phyloP scores from a whole-genome alignment of 352 stramenopile genomes.

The Globisporangium abappressorium region DNA sequence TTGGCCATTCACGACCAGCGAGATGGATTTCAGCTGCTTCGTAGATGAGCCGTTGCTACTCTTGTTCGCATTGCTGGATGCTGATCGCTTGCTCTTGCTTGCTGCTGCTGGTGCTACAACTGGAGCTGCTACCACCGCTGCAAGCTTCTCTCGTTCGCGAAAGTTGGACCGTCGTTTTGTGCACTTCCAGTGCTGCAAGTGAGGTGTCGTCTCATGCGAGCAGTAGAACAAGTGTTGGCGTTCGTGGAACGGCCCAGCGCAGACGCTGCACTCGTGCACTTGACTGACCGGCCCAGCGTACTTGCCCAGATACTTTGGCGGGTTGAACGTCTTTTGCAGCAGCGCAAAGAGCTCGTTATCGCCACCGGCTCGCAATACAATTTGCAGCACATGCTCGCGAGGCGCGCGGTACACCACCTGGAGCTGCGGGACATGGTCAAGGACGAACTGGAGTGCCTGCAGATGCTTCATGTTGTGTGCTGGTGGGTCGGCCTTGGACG shows the following conservation, averaged over 20 bases:
- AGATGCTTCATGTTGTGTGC: constrained; percentile 58
- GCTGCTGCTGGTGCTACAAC: background rate
- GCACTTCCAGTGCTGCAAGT: constrained; percentile 78
- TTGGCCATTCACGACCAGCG: constrained; percentile 51
- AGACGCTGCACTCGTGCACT: constrained; percentile 59
- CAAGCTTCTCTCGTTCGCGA: constrained; percentile 22
- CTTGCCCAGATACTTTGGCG: constrained; percentile 46
- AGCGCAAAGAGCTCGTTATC: constrained; percentile 48
- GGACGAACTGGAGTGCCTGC: constrained; percentile 65
- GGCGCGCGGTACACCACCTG: constrained; percentile 44
- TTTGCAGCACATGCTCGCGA: constrained; percentile 17
- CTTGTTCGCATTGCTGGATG: background rate
- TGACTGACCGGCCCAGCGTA: constrained; percentile 57
- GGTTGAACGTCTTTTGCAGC: constrained; percentile 57
- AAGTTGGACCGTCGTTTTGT: constrained; percentile 51
- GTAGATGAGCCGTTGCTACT: constrained; percentile 25
- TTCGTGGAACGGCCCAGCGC: constrained; percentile 67
- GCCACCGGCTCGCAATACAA: constrained; percentile 30
- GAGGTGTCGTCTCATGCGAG: constrained; percentile 28
- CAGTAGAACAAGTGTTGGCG: constrained; percentile 82
- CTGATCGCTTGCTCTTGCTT: background rate
- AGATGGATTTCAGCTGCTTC: constrained; percentile 56
- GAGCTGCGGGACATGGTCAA: constrained; percentile 64
- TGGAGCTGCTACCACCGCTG: constrained; percentile 18
- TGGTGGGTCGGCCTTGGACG: constrained; percentile 47